Percentiles rank a stretch among this genome's conserved stretches.
phyloP scores from a whole-genome alignment of 202 grass and related monocot genomes.

The Panicum virgatum region DNA sequence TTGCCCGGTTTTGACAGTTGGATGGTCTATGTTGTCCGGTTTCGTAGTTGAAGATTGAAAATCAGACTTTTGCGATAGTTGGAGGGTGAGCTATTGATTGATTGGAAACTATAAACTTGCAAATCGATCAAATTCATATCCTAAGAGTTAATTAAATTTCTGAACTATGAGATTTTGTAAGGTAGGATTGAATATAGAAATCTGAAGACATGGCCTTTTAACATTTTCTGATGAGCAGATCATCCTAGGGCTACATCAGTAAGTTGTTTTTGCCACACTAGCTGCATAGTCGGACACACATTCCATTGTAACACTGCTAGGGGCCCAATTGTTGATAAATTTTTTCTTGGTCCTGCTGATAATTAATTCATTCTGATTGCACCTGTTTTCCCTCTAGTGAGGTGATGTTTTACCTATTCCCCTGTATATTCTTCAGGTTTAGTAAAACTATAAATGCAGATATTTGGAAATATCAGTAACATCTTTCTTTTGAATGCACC shows the following conservation, averaged over 20 bases:
- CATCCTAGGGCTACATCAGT: background rate
- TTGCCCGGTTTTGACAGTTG: no score
- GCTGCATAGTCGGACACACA: background rate
- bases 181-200: background rate
- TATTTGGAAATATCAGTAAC: background rate
- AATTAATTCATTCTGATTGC: background rate
- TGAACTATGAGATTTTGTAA: background rate
- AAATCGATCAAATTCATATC: background rate
- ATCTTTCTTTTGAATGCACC: background rate
- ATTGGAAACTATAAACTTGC: background rate
- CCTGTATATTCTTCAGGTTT: background rate
- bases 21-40: no score
- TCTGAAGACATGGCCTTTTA: background rate
- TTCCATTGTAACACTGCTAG: background rate
- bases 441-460: background rate
- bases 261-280: background rate
- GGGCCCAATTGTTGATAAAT: background rate
- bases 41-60: no score
- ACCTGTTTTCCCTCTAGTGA: background rate
- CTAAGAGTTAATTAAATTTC: background rate
- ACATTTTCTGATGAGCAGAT: background rate
- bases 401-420: background rate
- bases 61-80: no score
- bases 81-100: background rate
- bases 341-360: background rate